phyloP scores from a whole-genome alignment of 371 early-diverging fungal genomes.

The Lichtheimia ornata region DNA sequence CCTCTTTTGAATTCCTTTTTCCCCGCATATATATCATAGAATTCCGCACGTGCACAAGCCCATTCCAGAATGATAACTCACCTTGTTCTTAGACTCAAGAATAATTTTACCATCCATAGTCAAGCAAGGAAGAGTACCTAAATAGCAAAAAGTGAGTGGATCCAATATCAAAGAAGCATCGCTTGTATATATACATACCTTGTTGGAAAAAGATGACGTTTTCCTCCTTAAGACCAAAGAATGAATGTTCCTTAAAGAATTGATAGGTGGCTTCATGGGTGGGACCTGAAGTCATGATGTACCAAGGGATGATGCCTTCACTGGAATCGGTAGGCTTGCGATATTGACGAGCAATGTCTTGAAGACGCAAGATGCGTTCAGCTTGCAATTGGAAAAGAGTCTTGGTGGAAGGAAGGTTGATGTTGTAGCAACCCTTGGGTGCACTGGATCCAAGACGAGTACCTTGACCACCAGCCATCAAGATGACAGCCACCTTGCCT shows the following conservation, averaged over 20 bases:
- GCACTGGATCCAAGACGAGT: conserved; percentile 85
- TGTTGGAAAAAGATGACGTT: conserved; percentile 91
- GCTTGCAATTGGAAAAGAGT: conserved; percentile 92
- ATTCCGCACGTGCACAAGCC: background rate
- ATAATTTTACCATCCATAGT: conserved; percentile 84
- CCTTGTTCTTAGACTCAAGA: conserved; percentile 76
- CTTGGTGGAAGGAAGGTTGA: conserved; percentile 84
- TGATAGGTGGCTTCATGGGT: conserved; percentile 78
- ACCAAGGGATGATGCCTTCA: conserved; percentile 82
- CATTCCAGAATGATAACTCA: conserved; percentile 37
- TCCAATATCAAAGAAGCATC: background rate
- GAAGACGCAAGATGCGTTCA: conserved; percentile 85
- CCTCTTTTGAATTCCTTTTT: too few species aligned
- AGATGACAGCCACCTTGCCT: conserved; percentile 92
- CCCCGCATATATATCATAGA: too few species aligned
- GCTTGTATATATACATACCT: conserved; percentile 55
- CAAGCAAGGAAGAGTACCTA: conserved; percentile 85
- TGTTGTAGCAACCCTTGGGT: conserved; percentile 95
- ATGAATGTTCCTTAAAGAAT: conserved; percentile 75
- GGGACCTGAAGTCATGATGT: conserved; percentile 95
- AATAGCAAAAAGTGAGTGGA: background rate
- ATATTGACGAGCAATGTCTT: conserved; percentile 68
- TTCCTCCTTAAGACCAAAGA: conserved; percentile 78
- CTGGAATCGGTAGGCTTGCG: conserved; percentile 25
- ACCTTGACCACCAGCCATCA: conserved; percentile 92